Base-by-base conservation (phyloP, 2,329 filamentous ascomycete species). In the Clonostachys byssicola region DNA sequence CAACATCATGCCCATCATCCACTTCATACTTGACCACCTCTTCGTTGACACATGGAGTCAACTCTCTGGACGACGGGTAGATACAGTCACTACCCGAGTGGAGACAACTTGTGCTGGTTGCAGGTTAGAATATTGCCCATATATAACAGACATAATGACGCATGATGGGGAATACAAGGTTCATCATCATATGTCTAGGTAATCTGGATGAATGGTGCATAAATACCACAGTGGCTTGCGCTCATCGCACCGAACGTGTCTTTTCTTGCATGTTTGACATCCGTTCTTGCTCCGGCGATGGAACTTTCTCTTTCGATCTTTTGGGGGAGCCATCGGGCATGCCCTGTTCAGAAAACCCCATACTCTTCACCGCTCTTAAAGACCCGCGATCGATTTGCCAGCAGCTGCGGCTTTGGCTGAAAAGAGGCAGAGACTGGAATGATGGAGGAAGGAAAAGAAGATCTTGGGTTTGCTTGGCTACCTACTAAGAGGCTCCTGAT, bases 221-320 rank as follows among this genome's bases (percentile, higher is more conserved):
- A 64, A 68, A 55, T 67, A 73, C 70, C 70, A 74, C 40, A 73
- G 59, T 39, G 71, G 71, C 52, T 62, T 70, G 50, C 63, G 62
- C 53, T 74, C 71, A 49, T 74, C 70, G 56, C 71, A 74, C 45
- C 71, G 66, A 44, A 74, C 71, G 52, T 73, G 71, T 52, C 71
- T 66, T 46, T 56, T 57, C 56, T 70, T 72, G 59, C 64, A 67
- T 20, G 52, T 56, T 46, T 59, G 54, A 44, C 66, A 70, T 44
- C 65, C 65, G 46, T 60, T 60, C 50, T 65, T 66, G 54, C 64
- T 67, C 47, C 64, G 58, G 43, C 61, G 62, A 51, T 67, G 63
- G 47, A 68, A 66, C 49, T 58, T 64, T 47, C 65, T 60, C 54
- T 67, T 63, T 50, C 65, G 60, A 51, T 63, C 61, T 58, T 62